These are phyloP conservation scores for Chalciporus pseudorubinellus DNA, from an alignment of 768 basidiomycete genomes.

Conservation along the genomic window DNA sequence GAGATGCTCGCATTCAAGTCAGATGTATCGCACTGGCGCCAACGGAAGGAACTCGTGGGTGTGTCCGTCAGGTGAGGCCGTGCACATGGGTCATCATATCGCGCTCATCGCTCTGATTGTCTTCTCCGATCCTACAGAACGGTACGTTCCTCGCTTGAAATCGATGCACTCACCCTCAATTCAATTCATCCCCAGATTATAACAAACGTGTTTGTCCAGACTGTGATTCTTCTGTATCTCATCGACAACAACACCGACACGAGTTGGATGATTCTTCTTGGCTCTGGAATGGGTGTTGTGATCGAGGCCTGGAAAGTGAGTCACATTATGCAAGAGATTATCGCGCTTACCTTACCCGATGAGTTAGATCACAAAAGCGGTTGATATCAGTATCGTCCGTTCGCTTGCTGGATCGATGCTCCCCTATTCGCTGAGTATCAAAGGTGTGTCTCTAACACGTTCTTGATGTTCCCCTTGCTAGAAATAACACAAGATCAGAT, in stretches of 20 bases:
- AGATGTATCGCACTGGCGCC: conserved; percentile 93
- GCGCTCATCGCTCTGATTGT: conserved; percentile 16
- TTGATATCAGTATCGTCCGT: conserved; percentile 73
- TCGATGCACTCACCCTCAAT: conserved; percentile 12
- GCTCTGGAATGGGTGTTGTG: conserved; percentile 75
- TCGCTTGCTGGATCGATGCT: conserved; percentile 62
- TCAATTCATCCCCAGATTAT: conserved; percentile 50
- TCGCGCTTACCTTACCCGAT: conserved; percentile 15
- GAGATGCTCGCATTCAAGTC: conserved; percentile 96
- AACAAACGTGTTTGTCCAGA: conserved; percentile 92
- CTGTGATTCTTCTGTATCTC: conserved; percentile 87
- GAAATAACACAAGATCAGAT: conserved; percentile 44
- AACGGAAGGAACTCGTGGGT: conserved; percentile 92
- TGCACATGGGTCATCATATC: conserved; percentile 9
- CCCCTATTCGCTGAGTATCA: conserved; percentile 80
- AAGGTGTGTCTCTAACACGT: conserved; percentile 47
- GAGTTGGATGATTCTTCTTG: conserved; percentile 95
- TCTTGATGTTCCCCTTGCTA: conserved; percentile 9
- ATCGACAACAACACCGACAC: conserved; percentile 95
- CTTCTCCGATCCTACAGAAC: conserved; percentile 41
- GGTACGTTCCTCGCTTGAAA: conserved; percentile 37
- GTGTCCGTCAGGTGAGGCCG: conserved; percentile 80
- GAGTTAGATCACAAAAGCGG: conserved; percentile 78
- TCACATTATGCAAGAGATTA: conserved; percentile 9
- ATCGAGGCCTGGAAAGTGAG: conserved; percentile 94